Conservation (phyloP, 2,329 filamentous ascomycete species). For the Fusarium sp. region DNA sequence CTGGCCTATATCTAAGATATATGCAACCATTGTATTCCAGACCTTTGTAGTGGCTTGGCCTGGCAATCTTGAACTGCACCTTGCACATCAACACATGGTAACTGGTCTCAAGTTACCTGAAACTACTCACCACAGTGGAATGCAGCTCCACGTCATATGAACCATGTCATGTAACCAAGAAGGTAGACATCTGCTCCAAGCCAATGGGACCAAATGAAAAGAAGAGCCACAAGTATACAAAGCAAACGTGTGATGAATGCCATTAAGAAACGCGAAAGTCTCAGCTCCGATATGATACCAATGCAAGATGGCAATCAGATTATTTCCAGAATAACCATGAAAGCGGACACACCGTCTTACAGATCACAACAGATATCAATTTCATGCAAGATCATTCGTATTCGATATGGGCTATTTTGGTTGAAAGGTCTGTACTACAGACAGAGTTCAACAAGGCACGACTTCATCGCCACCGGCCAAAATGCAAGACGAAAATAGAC, state of each 20-base stretch:
- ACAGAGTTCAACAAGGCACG: background rate
- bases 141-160: background rate
- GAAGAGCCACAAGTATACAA: background rate
- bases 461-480: background rate
- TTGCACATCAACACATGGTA: background rate
- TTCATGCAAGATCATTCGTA: conserved; percentile 10
- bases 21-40: background rate
- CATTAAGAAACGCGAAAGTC: background rate
- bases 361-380: background rate
- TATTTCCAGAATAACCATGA: background rate
- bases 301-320: background rate
- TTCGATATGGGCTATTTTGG: background rate
- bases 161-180: background rate
- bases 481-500: background rate
- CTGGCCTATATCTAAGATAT: background rate
- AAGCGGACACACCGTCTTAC: background rate
- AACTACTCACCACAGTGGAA: background rate
- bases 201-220: background rate
- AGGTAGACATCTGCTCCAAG: background rate
- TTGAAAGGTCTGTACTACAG: background rate
- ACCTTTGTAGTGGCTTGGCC: background rate
- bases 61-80: background rate
- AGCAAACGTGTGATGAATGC: background rate
- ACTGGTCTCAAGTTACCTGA: background rate
- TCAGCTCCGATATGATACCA: background rate